Conservation (phyloP, 805 yeast genomes). For the Saccharomycopsis schoenii region DNA sequence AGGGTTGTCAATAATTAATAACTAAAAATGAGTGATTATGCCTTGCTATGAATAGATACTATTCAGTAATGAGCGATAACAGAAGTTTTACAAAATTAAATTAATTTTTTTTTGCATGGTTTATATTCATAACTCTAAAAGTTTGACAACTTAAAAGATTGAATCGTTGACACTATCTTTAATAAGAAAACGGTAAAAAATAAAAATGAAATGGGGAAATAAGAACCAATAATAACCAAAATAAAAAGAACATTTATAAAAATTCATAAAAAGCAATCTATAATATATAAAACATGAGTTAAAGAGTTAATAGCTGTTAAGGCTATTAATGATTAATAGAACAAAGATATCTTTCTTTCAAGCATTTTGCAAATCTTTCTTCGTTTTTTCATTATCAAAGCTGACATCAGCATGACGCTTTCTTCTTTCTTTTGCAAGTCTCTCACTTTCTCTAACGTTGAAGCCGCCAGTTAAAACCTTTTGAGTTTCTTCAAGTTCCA, state of each 20-base stretch:
- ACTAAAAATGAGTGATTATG: no score
- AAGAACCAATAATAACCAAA: not conserved
- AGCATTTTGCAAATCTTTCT: not conserved
- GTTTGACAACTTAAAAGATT: not conserved
- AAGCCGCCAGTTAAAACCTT: conserved; percentile 74
- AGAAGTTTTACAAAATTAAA: not conserved
- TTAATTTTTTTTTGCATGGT: not conserved
- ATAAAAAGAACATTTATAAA: not conserved
- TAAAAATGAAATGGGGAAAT: not conserved
- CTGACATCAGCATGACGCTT: conserved; percentile 18
- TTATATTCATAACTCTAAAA: not conserved
- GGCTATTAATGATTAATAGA: not conserved
- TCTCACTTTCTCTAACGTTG: conserved; percentile 59
- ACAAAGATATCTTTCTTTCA: not conserved
- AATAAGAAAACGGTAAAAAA: not conserved
- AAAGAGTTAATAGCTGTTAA: not conserved
- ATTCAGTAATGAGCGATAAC: no score
- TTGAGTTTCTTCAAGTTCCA: conserved; percentile 88
- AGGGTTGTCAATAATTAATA: no score
- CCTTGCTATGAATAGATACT: no score
- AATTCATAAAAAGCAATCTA: not conserved
- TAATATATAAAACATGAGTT: not conserved
- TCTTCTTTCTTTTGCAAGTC: conserved; percentile 40
- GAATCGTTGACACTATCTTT: not conserved
- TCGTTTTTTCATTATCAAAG: not conserved